Evolutionary conservation across 2,329 filamentous ascomycete genomes (phyloP).

Genomic region (Alternaria burnsii): DNA sequence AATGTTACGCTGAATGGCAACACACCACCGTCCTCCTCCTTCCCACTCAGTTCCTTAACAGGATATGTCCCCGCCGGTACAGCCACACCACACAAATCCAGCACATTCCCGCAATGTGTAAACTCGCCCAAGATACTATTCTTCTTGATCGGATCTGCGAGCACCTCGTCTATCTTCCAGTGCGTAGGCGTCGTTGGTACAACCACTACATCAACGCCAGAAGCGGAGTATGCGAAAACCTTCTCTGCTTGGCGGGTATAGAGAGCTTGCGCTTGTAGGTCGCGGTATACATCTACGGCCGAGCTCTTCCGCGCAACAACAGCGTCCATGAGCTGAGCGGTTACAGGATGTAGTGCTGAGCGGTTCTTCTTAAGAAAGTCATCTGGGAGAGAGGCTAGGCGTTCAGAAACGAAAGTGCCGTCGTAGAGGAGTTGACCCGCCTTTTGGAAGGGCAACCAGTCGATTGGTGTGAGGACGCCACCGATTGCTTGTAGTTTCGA

Average conservation of each 20-base stretch:
- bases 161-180: slow-evolving; percentile 63
- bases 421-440: slow-evolving; percentile 65
- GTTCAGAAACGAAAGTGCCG: slow-evolving; percentile 66
- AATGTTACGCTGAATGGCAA: slow-evolving; percentile 55
- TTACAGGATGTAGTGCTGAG: slow-evolving; percentile 60
- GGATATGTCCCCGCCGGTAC: slow-evolving; percentile 60
- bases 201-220: slow-evolving; percentile 49
- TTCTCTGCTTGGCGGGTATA: slow-evolving; percentile 45
- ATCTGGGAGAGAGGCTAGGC: slow-evolving; percentile 54
- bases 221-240: slow-evolving; percentile 37
- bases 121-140: slow-evolving; percentile 61
- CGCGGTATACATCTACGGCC: slow-evolving; percentile 45
- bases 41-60: slow-evolving; percentile 36
- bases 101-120: slow-evolving; percentile 68
- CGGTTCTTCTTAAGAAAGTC: slow-evolving; percentile 43
- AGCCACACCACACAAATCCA: slow-evolving; percentile 59
- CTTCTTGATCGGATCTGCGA: slow-evolving; percentile 60
- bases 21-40: slow-evolving; percentile 31
- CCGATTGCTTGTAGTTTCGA: slow-evolving; percentile 39
- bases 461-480: slow-evolving; percentile 40
- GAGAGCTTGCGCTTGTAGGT: slow-evolving; percentile 42
- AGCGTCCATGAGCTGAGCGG: slow-evolving; percentile 52
- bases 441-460: slow-evolving; percentile 57
- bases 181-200: slow-evolving; percentile 62
- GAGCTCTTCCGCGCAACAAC: slow-evolving; percentile 39